phyloP scores from a whole-genome alignment of 2,329 filamentous ascomycete species.

The Aspergillus unguis region DNA sequence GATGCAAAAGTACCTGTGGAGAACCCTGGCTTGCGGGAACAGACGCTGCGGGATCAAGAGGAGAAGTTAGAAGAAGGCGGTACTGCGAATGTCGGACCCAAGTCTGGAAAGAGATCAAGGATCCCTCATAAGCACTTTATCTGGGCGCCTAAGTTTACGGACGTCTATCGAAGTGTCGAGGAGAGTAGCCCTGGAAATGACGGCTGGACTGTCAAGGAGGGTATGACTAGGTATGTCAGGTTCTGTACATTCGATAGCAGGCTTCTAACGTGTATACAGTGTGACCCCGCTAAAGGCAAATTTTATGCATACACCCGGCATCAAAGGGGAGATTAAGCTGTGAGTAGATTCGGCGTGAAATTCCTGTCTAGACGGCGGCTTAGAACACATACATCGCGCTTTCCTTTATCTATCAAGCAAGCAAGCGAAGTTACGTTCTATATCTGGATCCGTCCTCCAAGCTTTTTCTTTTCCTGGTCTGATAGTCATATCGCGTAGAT shows the following conservation, averaged over 20 bases:
- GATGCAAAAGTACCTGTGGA: slow-evolving; percentile 61
- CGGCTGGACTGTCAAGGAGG: slow-evolving; percentile 87
- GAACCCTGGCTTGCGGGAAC: slow-evolving; percentile 64
- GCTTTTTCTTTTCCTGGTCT: slow-evolving; percentile 22
- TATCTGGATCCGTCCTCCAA: slow-evolving; percentile 6
- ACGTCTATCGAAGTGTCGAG: slow-evolving; percentile 85
- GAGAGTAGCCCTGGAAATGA: slow-evolving; percentile 77
- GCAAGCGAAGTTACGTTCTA: slow-evolving; percentile 26
- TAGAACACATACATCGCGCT: slow-evolving; percentile 25
- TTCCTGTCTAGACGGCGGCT: slow-evolving; percentile 20
- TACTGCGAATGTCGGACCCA: slow-evolving; percentile 21
- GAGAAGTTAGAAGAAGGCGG: slow-evolving; percentile 36
- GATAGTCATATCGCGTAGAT: slow-evolving; percentile 37
- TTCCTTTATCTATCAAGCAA: slow-evolving; percentile 26
- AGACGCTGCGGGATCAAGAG: slow-evolving; percentile 66
- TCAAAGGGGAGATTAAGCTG: slow-evolving; percentile 73
- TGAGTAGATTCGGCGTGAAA: slow-evolving; percentile 56
- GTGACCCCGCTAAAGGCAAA: slow-evolving; percentile 89
- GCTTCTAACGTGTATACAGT: slow-evolving; percentile 46
- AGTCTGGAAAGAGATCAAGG: slow-evolving; percentile 36
- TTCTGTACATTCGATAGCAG: not conserved
- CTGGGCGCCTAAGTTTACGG: slow-evolving; percentile 83
- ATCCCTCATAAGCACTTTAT: slow-evolving; percentile 87
- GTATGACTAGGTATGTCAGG: slow-evolving; percentile 68
- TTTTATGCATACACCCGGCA: slow-evolving; percentile 72